Percentiles rank a stretch among this genome's conserved stretches.
Evolutionary conservation across 148 eudicot species (phyloP).

Genomic region (Fagopyrum esculentum): DNA sequence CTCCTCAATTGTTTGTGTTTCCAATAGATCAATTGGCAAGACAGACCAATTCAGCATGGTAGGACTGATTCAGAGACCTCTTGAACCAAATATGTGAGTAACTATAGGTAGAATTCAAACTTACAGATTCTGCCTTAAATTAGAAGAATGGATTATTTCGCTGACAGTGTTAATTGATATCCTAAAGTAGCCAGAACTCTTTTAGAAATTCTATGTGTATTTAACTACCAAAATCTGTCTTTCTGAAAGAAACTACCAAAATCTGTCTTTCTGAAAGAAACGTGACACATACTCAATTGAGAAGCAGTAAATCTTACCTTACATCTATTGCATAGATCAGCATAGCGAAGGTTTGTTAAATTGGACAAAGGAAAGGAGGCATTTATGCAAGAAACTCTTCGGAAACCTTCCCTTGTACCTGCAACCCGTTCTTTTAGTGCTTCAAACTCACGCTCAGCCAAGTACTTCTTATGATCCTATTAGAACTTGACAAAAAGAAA

Average conservation of each 20-base stretch:
- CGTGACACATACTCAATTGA: constrained; percentile 2
- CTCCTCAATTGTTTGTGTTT: not conserved
- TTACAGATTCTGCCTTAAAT: not conserved
- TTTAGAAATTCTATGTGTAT: too few relatives aligned
- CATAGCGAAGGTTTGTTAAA: constrained; percentile 30
- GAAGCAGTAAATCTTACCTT: constrained; percentile 35
- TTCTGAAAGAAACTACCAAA: not conserved
- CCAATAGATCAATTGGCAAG: not conserved
- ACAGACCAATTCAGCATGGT: not conserved
- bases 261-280: not conserved
- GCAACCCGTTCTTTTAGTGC: constrained; percentile 83
- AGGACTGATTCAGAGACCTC: not conserved
- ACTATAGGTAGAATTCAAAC: not conserved
- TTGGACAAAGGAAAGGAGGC: constrained; percentile 64
- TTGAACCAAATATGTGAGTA: not conserved
- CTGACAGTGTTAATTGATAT: not conserved
- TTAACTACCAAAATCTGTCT: not conserved
- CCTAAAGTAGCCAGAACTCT: not conserved
- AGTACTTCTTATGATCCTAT: constrained; percentile 88
- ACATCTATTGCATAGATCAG: constrained; percentile 50
- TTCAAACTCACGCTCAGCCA: constrained; percentile 81
- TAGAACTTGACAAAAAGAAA: constrained; percentile 60
- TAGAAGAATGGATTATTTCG: not conserved
- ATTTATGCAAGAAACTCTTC: constrained; percentile 84
- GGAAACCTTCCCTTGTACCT: constrained; percentile 64